These are phyloP conservation scores for Blastobotrys robertii DNA, from an alignment of 805 yeast species.

Conservation along the genomic window DNA sequence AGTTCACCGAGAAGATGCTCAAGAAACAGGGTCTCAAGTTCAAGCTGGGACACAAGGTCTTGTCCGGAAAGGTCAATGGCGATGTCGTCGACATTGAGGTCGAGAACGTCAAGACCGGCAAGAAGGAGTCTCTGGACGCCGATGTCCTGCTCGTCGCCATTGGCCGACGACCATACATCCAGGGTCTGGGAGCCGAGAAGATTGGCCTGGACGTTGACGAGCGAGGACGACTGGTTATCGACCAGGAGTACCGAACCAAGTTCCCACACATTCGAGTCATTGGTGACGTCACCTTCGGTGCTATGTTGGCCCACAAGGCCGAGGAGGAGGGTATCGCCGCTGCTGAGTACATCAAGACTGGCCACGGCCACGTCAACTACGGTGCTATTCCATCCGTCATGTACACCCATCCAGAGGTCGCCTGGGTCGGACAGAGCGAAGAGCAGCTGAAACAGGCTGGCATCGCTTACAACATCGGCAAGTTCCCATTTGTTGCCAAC, in stretches of 20 bases:
- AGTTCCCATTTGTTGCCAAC: conserved; percentile 98
- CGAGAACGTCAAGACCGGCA: conserved; percentile 82
- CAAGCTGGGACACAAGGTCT: conserved; percentile 85
- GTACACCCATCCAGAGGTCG: conserved; percentile 99
- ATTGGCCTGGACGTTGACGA: conserved; percentile 86
- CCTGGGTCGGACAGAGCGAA: conserved; percentile 98
- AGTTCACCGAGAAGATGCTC: conserved; percentile 77
- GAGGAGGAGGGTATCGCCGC: conserved; percentile 99
- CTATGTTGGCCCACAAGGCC: conserved; percentile 99
- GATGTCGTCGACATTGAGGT: conserved; percentile 78
- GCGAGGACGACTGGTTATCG: conserved; percentile 89
- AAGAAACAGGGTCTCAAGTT: conserved; percentile 93
- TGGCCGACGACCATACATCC: conserved; percentile 96
- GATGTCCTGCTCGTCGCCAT: conserved; percentile 94
- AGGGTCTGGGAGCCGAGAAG: conserved; percentile 80
- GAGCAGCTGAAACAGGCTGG: conserved; percentile 90
- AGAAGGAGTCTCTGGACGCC: conserved; percentile 69
- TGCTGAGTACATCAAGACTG: conserved; percentile 84
- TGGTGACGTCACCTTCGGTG: conserved; percentile 98
- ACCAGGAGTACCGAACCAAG: conserved; percentile 86
- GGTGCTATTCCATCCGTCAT: conserved; percentile 96
- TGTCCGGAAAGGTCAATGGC: conserved; percentile 79
- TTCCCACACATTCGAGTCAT: conserved; percentile 89
- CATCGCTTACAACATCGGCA: conserved; percentile 84
- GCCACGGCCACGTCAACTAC: conserved; percentile 97